These are phyloP conservation scores for Aleurites moluccanus DNA, from an alignment of 441 rosid genomes.

Conservation along the genomic window DNA sequence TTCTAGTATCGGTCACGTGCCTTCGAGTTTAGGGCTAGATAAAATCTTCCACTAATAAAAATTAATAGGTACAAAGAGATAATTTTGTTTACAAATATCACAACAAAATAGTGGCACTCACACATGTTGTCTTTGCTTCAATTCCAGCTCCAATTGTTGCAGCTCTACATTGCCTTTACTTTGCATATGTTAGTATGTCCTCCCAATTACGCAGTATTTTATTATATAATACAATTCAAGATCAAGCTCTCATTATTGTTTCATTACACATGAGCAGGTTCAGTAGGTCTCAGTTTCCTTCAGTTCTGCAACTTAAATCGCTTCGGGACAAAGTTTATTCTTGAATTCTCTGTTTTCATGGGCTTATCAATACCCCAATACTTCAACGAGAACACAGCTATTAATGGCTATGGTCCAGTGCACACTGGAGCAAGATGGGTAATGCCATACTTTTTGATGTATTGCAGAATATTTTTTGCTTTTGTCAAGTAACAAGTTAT, in stretches of 20 bases:
- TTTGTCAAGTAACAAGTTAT: no score
- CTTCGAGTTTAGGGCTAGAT: no score
- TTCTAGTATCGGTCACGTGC: no score
- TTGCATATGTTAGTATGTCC: conserved; percentile 88
- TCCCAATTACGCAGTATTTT: background rate
- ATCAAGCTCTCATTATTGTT: background rate
- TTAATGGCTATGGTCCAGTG: conserved; percentile 82
- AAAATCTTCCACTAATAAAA: no score
- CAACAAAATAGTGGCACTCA: no score
- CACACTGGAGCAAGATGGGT: conserved; percentile 97
- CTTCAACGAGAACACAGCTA: conserved; percentile 85
- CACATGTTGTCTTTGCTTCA: conserved; percentile 92
- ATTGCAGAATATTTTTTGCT: no score
- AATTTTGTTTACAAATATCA: no score
- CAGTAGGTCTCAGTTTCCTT: conserved; percentile 79
- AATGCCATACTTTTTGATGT: conserved; percentile 18
- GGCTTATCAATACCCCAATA: conserved; percentile 93
- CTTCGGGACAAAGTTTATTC: conserved; percentile 67
- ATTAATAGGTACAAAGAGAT: no score
- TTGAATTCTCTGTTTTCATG: conserved; percentile 95
- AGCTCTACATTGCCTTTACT: conserved; percentile 83
- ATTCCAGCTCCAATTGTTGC: conserved; percentile 91
- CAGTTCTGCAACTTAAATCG: conserved; percentile 96
- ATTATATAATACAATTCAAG: background rate
- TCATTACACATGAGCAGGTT: conserved; percentile 47